Conservation (phyloP, 1,139 yeast species). For the Saccharomyces hybrid region DNA sequence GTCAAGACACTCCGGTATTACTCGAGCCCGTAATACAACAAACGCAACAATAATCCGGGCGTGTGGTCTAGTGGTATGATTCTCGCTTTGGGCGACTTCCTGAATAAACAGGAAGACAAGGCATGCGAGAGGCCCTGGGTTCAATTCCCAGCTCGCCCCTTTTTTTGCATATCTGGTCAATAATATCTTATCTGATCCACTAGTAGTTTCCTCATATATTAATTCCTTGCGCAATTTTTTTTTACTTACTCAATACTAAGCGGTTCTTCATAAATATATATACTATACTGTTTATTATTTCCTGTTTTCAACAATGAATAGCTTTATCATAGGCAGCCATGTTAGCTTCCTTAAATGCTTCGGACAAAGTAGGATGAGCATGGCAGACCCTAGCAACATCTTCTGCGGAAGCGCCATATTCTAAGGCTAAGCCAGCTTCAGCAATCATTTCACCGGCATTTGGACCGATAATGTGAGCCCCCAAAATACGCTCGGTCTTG, state of each 20-base stretch:
- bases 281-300: slow-evolving; percentile 1
- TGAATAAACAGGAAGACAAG: neutral
- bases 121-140: slow-evolving; percentile 10
- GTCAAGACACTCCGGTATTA: too few species aligned
- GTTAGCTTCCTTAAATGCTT: slow-evolving; percentile 98
- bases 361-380: slow-evolving; percentile 97
- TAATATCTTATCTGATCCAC: neutral
- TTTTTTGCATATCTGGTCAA: neutral
- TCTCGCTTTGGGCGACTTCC: slow-evolving; percentile 6
- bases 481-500: slow-evolving; percentile 92
- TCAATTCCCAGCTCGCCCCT: slow-evolving; percentile 9
- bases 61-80: slow-evolving; percentile 9
- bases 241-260: neutral
- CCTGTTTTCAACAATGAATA: slow-evolving; percentile 60
- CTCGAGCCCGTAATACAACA: too few species aligned
- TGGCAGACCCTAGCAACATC: slow-evolving; percentile 96
- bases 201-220: neutral
- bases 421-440: slow-evolving; percentile 94
- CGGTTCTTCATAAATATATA: neutral
- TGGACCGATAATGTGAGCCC: slow-evolving; percentile 96
- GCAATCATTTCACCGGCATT: slow-evolving; percentile 99
- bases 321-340: slow-evolving; percentile 87
- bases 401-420: slow-evolving; percentile 98
- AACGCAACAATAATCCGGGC: slow-evolving; percentile 1
- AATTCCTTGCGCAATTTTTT: neutral